Evolutionary conservation across 2,329 filamentous ascomycete genomes (phyloP).

Genomic region (Neonectria hederae): DNA sequence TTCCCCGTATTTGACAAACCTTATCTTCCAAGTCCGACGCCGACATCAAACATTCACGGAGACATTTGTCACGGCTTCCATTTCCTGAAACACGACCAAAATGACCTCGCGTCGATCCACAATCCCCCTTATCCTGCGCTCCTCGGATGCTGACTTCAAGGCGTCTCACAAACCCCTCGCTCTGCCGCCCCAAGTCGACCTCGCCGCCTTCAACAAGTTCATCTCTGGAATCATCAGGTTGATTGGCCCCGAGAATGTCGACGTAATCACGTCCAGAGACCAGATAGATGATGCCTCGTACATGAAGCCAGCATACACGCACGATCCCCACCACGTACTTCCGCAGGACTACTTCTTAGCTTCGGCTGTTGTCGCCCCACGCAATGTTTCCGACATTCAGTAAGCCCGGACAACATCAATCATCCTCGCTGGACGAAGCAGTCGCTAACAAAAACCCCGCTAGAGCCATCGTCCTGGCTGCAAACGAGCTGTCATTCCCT

Average conservation of each 20-base stretch:
- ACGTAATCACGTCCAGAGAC: slow-evolving; percentile 7
- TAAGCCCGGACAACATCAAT: background rate
- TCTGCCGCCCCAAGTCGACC: slow-evolving; percentile 18
- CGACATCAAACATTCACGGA: background rate
- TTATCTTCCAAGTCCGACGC: background rate
- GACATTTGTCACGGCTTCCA: too few species aligned
- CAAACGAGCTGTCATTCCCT: slow-evolving; percentile 30
- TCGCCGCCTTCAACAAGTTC: slow-evolving; percentile 22
- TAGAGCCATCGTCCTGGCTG: background rate
- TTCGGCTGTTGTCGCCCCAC: slow-evolving; percentile 27
- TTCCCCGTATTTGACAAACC: background rate
- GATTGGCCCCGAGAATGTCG: slow-evolving; percentile 18
- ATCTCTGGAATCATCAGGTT: slow-evolving; percentile 6
- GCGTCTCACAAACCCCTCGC: slow-evolving; percentile 35
- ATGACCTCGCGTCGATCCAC: background rate
- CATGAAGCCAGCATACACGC: slow-evolving; percentile 29
- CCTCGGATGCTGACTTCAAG: background rate
- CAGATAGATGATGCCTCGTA: slow-evolving; percentile 28
- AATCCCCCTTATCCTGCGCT: background rate
- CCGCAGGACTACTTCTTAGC: slow-evolving; percentile 28
- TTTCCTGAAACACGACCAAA: background rate
- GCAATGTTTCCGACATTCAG: slow-evolving; percentile 32
- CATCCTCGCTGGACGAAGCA: background rate
- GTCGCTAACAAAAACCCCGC: background rate
- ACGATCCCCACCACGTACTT: slow-evolving; percentile 34